These are phyloP conservation scores for Kregervanrija fluxuum DNA, from an alignment of 805 yeast genomes.

Conservation along the genomic window DNA sequence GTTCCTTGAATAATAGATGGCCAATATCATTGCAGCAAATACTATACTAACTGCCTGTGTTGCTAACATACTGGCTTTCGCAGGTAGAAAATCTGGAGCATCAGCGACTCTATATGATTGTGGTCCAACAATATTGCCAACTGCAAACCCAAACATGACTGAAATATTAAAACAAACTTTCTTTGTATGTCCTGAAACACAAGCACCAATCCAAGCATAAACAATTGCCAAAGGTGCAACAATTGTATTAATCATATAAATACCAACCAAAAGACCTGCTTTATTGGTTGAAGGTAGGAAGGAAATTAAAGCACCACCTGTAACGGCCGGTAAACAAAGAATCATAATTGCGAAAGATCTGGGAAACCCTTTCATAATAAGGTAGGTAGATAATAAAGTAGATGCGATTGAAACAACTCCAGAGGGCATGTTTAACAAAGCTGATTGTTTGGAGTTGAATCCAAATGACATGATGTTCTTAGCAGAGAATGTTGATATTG, in stretches of 20 bases:
- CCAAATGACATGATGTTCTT: no score
- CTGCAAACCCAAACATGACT: slow-evolving; percentile 49
- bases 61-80: slow-evolving; percentile 48
- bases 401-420: no score
- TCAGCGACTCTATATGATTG: slow-evolving; percentile 47
- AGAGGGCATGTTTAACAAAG: no score
- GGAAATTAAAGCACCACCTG: slow-evolving; percentile 37
- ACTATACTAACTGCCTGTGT: slow-evolving; percentile 45
- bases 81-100: slow-evolving; percentile 50
- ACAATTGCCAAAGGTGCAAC: slow-evolving; percentile 35
- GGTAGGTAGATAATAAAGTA: slow-evolving; percentile 16
- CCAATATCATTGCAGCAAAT: slow-evolving; percentile 33
- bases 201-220: slow-evolving; percentile 55
- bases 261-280: slow-evolving; percentile 24
- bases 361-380: slow-evolving; percentile 15
- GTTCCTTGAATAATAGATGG: slow-evolving; percentile 21
- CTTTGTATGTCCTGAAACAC: slow-evolving; percentile 58
- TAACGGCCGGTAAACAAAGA: slow-evolving; percentile 41
- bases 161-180: slow-evolving; percentile 45
- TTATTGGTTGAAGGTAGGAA: slow-evolving; percentile 18
- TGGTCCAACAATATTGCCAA: slow-evolving; percentile 54
- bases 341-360: slow-evolving; percentile 14
- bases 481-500: no score
- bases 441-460: no score
- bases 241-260: slow-evolving; percentile 19